Evolutionary conservation across 164 flowering plant species (phyloP).

Genomic region (Kalanchoe fedtschenkoi): DNA sequence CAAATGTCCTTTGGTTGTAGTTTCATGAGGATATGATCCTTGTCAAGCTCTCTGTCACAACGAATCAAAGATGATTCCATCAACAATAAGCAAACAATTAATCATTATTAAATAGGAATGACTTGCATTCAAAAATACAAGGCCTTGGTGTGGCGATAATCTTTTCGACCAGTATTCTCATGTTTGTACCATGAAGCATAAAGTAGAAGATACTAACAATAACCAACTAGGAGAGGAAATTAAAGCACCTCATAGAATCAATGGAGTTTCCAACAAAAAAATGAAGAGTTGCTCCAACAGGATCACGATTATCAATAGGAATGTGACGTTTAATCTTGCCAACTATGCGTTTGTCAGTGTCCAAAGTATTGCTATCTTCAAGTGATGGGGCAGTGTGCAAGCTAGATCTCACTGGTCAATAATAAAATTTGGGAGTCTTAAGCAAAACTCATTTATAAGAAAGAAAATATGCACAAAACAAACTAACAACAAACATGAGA

Average conservation of each 20-base stretch:
- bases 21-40: slow-evolving; percentile 68
- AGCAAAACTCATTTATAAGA: background rate
- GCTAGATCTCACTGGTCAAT: slow-evolving; percentile 49
- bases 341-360: slow-evolving; percentile 60
- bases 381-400: slow-evolving; percentile 23
- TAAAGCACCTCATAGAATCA: slow-evolving; percentile 52
- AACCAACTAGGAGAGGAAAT: background rate
- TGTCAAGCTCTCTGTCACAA: slow-evolving; percentile 42
- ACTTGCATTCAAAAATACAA: too few species aligned
- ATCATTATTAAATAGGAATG: background rate
- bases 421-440: background rate
- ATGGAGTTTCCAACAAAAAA: slow-evolving; percentile 83
- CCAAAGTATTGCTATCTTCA: slow-evolving; percentile 50
- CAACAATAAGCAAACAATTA: background rate
- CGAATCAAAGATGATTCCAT: background rate
- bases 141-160: background rate
- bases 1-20: slow-evolving; percentile 58
- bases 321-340: slow-evolving; percentile 81
- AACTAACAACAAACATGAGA: background rate
- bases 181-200: background rate
- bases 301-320: slow-evolving; percentile 82
- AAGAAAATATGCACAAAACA: background rate
- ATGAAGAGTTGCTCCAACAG: slow-evolving; percentile 81
- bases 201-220: background rate
- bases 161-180: background rate